Evolutionary conservation across 192 early-diverging fungal genomes (phyloP).

Genomic region (Coemansia sp.): DNA sequence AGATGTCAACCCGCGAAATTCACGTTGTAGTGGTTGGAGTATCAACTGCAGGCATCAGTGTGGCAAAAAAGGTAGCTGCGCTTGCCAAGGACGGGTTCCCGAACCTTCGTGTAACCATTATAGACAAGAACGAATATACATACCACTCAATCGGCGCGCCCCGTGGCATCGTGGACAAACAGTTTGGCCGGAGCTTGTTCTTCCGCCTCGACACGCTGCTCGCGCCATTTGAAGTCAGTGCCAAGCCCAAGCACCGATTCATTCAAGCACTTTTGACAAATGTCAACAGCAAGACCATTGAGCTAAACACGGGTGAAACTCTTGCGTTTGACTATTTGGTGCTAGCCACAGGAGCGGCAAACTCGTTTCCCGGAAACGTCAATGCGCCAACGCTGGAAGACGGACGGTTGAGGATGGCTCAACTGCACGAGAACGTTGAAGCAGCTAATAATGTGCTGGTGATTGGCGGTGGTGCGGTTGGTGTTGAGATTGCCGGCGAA

Average conservation of each 20-base stretch:
- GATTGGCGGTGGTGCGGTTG: conserved; percentile 71
- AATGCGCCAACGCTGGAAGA: conserved; percentile 25
- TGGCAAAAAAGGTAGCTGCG: conserved; percentile 41
- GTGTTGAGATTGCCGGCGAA: conserved; percentile 60
- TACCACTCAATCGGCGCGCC: conserved; percentile 58
- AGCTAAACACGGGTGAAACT: conserved; percentile 52
- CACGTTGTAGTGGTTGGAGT: conserved; percentile 58
- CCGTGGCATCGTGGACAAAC: conserved; percentile 53
- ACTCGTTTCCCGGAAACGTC: conserved; percentile 57
- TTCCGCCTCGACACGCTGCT: conserved; percentile 55
- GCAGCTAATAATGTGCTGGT: conserved; percentile 57
- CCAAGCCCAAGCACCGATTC: conserved; percentile 37
- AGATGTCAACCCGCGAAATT: conserved; percentile 62
- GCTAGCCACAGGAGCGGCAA: conserved; percentile 62
- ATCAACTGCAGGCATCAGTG: conserved; percentile 52
- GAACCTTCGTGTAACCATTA: conserved; percentile 50
- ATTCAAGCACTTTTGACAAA: conserved; percentile 53
- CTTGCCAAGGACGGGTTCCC: conserved; percentile 36
- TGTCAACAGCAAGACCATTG: conserved; percentile 42
- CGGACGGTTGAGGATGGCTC: conserved; percentile 26
- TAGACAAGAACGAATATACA: conserved; percentile 56
- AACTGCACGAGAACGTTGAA: conserved; percentile 50
- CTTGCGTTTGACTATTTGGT: conserved; percentile 67
- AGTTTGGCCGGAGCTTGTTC: conserved; percentile 51
- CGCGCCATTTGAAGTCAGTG: conserved; percentile 9